Conservation (phyloP, 306 rosid species). For the Cicer arietinum region DNA sequence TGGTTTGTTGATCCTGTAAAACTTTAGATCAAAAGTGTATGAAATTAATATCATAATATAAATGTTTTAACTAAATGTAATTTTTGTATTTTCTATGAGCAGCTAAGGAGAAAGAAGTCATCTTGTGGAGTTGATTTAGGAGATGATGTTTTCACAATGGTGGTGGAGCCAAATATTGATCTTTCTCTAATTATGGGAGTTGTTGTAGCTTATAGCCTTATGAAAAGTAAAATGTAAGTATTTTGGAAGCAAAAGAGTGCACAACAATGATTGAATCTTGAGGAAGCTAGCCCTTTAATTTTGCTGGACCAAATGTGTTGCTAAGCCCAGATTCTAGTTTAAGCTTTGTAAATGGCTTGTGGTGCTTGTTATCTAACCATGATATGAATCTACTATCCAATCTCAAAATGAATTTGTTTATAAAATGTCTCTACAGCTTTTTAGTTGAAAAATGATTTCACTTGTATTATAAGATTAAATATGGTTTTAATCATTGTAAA, state of each 20-base stretch:
- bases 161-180: constrained; percentile 68
- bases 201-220: constrained; percentile 67
- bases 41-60: background rate
- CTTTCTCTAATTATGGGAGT: constrained; percentile 69
- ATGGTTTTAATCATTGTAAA: no score
- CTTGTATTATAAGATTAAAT: no score
- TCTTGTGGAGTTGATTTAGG: constrained; percentile 68
- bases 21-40: no score
- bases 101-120: constrained; percentile 73
- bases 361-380: constrained; percentile 8
- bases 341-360: constrained; percentile 21
- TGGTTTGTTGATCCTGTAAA: no score
- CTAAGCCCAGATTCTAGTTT: constrained; percentile 17
- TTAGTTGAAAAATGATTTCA: no score
- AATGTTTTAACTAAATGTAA: background rate
- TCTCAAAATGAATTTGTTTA: background rate
- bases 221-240: constrained; percentile 47
- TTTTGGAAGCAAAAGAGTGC: constrained; percentile 9
- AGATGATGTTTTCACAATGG: constrained; percentile 72
- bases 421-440: no score
- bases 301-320: constrained; percentile 9
- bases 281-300: background rate
- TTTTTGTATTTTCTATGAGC: constrained; percentile 29
- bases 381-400: constrained; percentile 23
- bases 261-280: constrained; percentile 18